Evolutionary conservation across 1,139 yeast genomes (phyloP).

Genomic region (Yamadazyma blattariae): DNA sequence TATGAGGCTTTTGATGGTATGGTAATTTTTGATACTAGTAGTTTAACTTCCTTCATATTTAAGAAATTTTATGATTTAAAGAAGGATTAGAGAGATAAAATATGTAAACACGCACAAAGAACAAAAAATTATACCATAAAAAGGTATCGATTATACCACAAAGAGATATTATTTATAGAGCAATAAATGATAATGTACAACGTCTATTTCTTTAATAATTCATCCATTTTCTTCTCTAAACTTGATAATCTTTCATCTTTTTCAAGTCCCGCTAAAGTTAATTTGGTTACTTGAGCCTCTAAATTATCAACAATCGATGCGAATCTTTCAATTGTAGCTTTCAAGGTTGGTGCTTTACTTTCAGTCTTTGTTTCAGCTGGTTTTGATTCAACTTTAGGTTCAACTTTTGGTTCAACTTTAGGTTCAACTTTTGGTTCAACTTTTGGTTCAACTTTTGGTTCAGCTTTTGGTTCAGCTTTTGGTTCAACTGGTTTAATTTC

Average conservation of each 20-base stretch:
- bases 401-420: constrained; percentile 10
- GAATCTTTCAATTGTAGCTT: constrained; percentile 66
- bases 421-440: constrained; percentile 2
- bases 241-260: constrained; percentile 58
- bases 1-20: constrained; percentile 60
- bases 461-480: constrained; percentile 5
- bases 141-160: no score
- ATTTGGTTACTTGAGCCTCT: constrained; percentile 51
- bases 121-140: no score
- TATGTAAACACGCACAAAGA: background rate
- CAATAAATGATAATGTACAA: no score
- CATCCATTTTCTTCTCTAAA: constrained; percentile 43
- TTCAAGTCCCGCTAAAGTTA: constrained; percentile 53
- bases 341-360: constrained; percentile 54
- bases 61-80: constrained; percentile 62
- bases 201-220: constrained; percentile 27
- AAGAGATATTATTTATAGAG: no score
- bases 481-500: constrained; percentile 1
- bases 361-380: constrained; percentile 13
- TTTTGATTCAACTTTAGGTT: constrained; percentile 11
- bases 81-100: constrained; percentile 15
- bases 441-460: constrained; percentile 6
- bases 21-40: constrained; percentile 65
- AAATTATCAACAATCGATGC: constrained; percentile 53
- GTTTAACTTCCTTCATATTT: constrained; percentile 65